These are phyloP conservation scores for Paramarasmius palmivorus DNA, from an alignment of 1,284 basidiomycete genomes.

Conservation along the genomic window DNA sequence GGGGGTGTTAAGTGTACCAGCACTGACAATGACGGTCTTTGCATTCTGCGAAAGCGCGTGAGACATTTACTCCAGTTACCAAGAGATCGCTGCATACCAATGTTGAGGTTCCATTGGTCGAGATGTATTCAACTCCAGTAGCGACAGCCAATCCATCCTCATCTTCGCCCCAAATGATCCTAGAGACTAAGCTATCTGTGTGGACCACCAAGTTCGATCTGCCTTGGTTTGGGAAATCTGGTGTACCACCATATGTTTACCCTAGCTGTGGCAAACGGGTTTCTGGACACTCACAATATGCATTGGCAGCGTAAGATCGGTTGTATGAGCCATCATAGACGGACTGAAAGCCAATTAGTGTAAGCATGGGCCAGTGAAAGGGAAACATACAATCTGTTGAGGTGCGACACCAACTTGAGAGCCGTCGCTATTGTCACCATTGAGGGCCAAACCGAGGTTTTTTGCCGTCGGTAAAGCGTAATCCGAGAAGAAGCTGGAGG, in stretches of 20 bases:
- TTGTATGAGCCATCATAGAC: background rate
- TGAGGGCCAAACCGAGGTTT: background rate
- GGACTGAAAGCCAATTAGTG: conserved; percentile 6
- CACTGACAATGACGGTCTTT: conserved; percentile 13
- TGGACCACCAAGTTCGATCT: conserved; percentile 11
- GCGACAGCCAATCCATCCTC: conserved; percentile 14
- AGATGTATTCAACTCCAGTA: conserved; percentile 16
- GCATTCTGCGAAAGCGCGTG: conserved; percentile 6
- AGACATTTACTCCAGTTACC: too few relatives aligned
- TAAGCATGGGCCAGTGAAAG: conserved; percentile 6
- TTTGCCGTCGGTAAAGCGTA: conserved; percentile 1
- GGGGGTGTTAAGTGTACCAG: conserved; percentile 11
- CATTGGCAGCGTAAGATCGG: conserved; percentile 14
- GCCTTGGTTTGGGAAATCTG: conserved; percentile 11
- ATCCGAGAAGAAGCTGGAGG: background rate
- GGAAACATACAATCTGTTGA: conserved; percentile 6
- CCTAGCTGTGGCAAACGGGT: too few relatives aligned
- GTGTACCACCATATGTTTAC: too few relatives aligned
- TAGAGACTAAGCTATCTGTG: conserved; percentile 10
- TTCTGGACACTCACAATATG: conserved; percentile 12
- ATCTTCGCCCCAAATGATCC: conserved; percentile 14
- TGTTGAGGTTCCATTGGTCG: conserved; percentile 1
- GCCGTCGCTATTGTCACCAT: conserved; percentile 2
- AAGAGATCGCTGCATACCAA: conserved; percentile 8
- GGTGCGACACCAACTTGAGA: background rate